Base-by-base conservation (phyloP, 345 rosid genomes). In the Anastatica hierochuntica region DNA sequence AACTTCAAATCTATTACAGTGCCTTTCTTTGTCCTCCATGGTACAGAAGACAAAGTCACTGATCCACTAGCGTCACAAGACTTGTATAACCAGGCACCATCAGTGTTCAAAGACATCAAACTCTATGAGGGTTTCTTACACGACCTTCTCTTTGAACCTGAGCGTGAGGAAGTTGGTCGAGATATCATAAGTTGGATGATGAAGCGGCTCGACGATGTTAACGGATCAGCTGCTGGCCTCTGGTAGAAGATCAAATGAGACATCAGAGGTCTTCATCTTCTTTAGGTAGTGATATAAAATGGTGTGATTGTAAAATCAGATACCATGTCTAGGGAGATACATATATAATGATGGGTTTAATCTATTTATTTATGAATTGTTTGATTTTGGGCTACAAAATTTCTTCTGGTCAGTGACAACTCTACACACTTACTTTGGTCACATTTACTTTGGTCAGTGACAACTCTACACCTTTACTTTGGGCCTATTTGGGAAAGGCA, bases 81-180 rank as follows among this genome's bases (percentile, higher is more conserved):
- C 66, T 60, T 92, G 65, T 92, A 78, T 77, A 71, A 76, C 14
- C 74, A 83, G 62, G 94, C 97, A 18, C 79, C 85, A 23, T 88
- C 98, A 16, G 37, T 55, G 51, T 79, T 68, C 67, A 92, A 92
- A 72, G 90, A 92, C 68, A 85, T 88, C 20, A 88, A 75, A 72
- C 90, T 92, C n/a, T 92, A 92, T 16, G 79, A 81, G 1, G 98
- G 95, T 14, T 83, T 83, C 77, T 75, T 92, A 75, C 98, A 92
- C 20, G 97, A 92, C 62, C 90, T 85, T 51, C 83, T 85, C 19
- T 92, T 92, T 39, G 97, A 92, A 74, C 98, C 90, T 0, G 98
- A 92, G 62, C 80, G 72, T 3, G 80, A 88, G 33, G 94, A 88
- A 60, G 63, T 92, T n/a, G 97, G 74, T 10, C 76, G 63, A 65